Conservation (phyloP, 169 alveolate species). For the Amoebophrya sp. region DNA sequence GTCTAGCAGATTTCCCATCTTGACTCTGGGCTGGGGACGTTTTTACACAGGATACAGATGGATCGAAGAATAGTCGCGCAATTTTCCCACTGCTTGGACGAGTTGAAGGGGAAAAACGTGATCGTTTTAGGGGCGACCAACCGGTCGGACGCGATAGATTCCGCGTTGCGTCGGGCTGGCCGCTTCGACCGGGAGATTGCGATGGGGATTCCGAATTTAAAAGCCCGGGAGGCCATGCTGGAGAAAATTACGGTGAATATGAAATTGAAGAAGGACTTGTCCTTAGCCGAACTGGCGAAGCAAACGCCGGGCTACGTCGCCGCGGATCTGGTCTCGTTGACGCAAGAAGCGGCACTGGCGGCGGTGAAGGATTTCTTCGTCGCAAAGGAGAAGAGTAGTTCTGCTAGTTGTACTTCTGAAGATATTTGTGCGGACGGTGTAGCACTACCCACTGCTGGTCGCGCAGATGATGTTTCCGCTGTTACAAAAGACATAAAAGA, state of each 20-base stretch:
- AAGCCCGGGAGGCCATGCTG: constrained; percentile 66
- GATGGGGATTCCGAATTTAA: constrained; percentile 71
- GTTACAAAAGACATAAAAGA: too few species aligned
- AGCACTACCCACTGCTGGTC: too few species aligned
- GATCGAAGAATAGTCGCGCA: constrained; percentile 81
- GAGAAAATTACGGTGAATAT: constrained; percentile 47
- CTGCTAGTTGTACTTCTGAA: too few species aligned
- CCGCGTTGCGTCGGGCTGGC: constrained; percentile 81
- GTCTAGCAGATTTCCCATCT: too few species aligned
- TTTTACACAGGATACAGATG: too few species aligned
- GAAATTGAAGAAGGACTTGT: constrained; percentile 39
- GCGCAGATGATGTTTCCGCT: too few species aligned
- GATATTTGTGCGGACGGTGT: too few species aligned
- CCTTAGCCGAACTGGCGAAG: constrained; percentile 35
- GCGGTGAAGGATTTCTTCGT: constrained; percentile 50
- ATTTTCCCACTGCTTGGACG: constrained; percentile 82
- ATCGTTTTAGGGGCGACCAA: constrained; percentile 87
- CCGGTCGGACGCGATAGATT: constrained; percentile 77
- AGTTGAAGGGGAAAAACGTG: constrained; percentile 56
- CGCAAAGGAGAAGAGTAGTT: constrained; percentile 27
- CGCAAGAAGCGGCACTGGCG: constrained; percentile 75
- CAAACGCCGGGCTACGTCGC: constrained; percentile 87
- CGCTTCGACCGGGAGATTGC: constrained; percentile 78
- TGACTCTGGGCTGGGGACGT: too few species aligned
- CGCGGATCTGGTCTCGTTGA: constrained; percentile 76